Percentiles rank a stretch among this genome's conserved stretches.
Evolutionary conservation across 225 moss, liverwort and hornwort species (phyloP).

Genomic region (Neckera pumila): DNA sequence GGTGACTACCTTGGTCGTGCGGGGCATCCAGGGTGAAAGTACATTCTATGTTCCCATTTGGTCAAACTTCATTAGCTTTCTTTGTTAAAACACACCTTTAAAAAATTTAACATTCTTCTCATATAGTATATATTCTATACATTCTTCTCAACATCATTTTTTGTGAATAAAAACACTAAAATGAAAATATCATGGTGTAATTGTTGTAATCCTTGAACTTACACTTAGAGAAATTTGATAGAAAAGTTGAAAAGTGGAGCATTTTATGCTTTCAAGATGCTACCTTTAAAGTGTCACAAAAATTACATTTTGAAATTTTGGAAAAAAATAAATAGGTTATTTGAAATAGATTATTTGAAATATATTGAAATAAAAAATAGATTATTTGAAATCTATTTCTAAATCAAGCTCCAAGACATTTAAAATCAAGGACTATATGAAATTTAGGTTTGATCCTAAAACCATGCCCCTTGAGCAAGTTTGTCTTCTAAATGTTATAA

Average conservation of each 20-base stretch:
- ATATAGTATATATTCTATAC: not conserved
- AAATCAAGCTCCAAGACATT: not conserved
- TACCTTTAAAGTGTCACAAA: accelerated
- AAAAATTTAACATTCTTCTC: too few species aligned
- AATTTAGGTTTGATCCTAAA: not conserved
- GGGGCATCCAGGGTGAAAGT: accelerated
- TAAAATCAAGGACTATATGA: not conserved
- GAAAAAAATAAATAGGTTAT: not conserved
- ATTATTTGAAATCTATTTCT: not conserved
- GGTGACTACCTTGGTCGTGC: not conserved
- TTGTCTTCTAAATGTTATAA: not conserved
- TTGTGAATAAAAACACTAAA: not conserved
- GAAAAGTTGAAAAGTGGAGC: too few species aligned
- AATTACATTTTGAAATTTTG: not conserved
- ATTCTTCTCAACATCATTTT: not conserved
- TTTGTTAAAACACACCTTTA: not conserved
- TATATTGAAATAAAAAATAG: not conserved
- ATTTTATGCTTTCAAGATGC: not conserved
- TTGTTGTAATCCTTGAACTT: not conserved
- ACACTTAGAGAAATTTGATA: not conserved
- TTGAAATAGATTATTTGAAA: not conserved
- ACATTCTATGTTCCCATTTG: not conserved
- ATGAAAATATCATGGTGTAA: too few species aligned
- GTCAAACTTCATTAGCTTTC: not conserved
- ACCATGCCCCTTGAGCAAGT: accelerated